Base-by-base conservation (phyloP, 495 filamentous ascomycete species). In the Aspergillus coremiiformis region DNA sequence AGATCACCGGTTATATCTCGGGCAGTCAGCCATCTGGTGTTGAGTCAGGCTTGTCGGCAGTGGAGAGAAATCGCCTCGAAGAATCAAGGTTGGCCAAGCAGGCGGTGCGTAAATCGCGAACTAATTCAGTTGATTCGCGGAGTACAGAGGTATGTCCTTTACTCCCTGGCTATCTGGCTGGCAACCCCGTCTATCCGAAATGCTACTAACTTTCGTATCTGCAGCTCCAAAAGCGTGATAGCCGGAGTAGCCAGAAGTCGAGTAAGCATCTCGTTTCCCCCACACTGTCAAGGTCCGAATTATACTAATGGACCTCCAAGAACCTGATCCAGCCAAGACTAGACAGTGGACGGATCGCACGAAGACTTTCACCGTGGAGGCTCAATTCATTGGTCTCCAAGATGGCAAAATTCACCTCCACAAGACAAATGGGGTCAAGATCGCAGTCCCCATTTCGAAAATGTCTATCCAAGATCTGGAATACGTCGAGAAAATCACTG, bases 361-460 rank as follows among this genome's bases (percentile, higher is more conserved):
- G 15, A 94, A 90, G 57, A 88, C 89, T 10, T 99, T 99, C 69
- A 96, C 90, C 53, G 93, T 99, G 51, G 93, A 99, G 50, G 93
- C 93, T 9, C 89, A 99, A 62, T 99, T 96, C 64, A 83, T 97
- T 52, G 94, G 91, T 15, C 74, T 96, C 20, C 66, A 70, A 23
- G 93, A 97, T 65, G 89, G 90, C 41, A 97, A 99, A 73, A 93
- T 99, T 55, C 93, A 97, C 68, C 77, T 99, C 5, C 93, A 99
- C 73, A 99, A 99, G 74, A 75, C 84, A 65, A 99, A 99, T 62
- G 93, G 93, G 10, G 89, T 99, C 44, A 96, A 96, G 67, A 99
- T 99, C 68, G 93, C 93, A 7, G 93, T 99, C 4, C 92, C 93
- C 21, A 81, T 96, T 32, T 68, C 81, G 9, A 97, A 97, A 67